Percentiles rank a stretch among this genome's conserved stretches.
Evolutionary conservation across 169 alveolate genomes (phyloP).

Genomic region (Babesia gibsoni): DNA sequence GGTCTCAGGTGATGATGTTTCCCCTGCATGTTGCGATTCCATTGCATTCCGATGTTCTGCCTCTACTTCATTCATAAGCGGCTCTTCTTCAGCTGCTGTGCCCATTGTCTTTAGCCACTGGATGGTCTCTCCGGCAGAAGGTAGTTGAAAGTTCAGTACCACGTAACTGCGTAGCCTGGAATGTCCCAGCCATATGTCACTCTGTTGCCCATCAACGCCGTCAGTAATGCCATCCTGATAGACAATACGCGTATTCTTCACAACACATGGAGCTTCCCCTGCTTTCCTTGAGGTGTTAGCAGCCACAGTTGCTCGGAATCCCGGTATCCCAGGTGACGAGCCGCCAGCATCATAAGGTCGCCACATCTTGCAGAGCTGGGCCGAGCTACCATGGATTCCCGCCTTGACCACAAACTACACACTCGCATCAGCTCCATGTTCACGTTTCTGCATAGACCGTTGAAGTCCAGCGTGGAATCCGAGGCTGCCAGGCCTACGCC

Average conservation of each 20-base stretch:
- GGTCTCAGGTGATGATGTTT: background rate
- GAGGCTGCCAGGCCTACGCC: background rate
- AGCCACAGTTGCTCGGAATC: constrained; percentile 31
- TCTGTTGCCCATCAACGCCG: constrained; percentile 25
- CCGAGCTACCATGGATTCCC: constrained; percentile 18
- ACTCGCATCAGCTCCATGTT: background rate
- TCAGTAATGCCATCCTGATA: constrained; percentile 34
- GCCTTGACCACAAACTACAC: constrained; percentile 24
- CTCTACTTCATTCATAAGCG: background rate
- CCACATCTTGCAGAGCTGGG: background rate
- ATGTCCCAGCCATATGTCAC: constrained; percentile 66
- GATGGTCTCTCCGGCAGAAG: background rate
- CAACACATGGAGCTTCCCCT: constrained; percentile 1
- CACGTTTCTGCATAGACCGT: background rate
- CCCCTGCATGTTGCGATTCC: background rate
- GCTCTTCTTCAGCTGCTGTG: background rate
- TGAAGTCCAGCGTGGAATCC: background rate
- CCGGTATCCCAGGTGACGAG: constrained; percentile 51
- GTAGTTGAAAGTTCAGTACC: background rate
- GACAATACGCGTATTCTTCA: constrained; percentile 16
- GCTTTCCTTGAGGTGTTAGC: constrained; percentile 9
- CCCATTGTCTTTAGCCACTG: background rate
- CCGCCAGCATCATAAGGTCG: constrained; percentile 40
- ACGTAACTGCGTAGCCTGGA: constrained; percentile 27
- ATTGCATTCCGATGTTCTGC: background rate